Evolutionary conservation across 2,329 filamentous ascomycete genomes (phyloP), one percentile per base, ranked within the genome.

Genomic region (Erysiphe pulchra): DNA sequence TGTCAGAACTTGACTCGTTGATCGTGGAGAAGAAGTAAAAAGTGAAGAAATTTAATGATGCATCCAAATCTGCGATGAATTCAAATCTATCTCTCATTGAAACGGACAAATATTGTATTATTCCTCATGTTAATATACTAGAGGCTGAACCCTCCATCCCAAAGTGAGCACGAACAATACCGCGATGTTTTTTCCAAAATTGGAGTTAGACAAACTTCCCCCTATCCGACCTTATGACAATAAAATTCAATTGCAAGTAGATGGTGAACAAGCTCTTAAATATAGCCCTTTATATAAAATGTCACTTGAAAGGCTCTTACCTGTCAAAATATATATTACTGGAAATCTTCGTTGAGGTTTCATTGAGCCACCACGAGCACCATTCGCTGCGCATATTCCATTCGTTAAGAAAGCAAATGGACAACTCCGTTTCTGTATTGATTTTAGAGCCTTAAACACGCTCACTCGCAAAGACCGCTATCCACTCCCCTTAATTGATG

Each of bases 341-440:
- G 46, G 45, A 9, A 47, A 42, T 24, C 36, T 47, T 16, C 2
- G 1, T 17, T 45, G 45, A 32, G 43, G 46, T 31, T 47, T 38
- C 10, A 45, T 47, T 6, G 5, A 34, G 17, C 33, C n/a, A 18
- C 20, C 13, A 9, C 14, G 28, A 37, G 30, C 42, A 4, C 42
- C 46, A 4, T 36, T 24, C 9, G 11, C 11, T 12, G 13, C 38
- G 2, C 47, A 44, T 4, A 28, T 48, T 2, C 17, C 40, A 39
- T 47, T 47, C n/a, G 28, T 34, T 7, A 47, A 44, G 33, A 36
- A 43, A 12, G 16, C 41, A 9, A 43, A 43, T 32, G 28, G 41
- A 7, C 4, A n/a, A 11, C n/a, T 43, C 5, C 14, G 30, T 17
- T 17, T 43, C 17, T 31, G 24, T 11, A 10, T 43, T 8, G 41